A percentile compares a stretch with the other conserved stretches of the same genome.
These are phyloP conservation scores for Pyrenochaeta sp. DNA, from an alignment of 2,329 filamentous ascomycete genomes.

Conservation along the genomic window DNA sequence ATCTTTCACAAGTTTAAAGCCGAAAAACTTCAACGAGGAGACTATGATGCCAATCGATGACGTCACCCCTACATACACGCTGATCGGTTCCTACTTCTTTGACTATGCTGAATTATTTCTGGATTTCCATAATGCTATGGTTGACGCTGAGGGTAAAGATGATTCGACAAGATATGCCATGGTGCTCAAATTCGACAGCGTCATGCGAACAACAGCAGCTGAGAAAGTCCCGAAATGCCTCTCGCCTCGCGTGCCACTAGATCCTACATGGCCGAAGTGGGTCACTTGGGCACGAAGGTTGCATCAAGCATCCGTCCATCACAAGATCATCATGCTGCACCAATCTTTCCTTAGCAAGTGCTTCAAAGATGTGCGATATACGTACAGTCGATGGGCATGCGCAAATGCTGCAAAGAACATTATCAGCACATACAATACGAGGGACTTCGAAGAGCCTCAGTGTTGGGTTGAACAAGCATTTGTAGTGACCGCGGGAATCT, in stretches of 20 bases:
- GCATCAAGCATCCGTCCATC: slow-evolving; percentile 50
- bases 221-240: slow-evolving; percentile 49
- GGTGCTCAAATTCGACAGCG: slow-evolving; percentile 52
- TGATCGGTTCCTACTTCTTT: slow-evolving; percentile 35
- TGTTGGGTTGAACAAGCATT: slow-evolving; percentile 54
- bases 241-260: slow-evolving; percentile 38
- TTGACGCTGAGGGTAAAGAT: slow-evolving; percentile 41
- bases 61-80: slow-evolving; percentile 43
- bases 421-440: slow-evolving; percentile 47
- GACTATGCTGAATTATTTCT: slow-evolving; percentile 52
- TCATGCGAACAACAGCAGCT: slow-evolving; percentile 44
- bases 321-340: slow-evolving; percentile 59
- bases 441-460: slow-evolving; percentile 50
- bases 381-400: slow-evolving; percentile 54
- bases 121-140: slow-evolving; percentile 50
- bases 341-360: slow-evolving; percentile 54
- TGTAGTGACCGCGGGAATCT: slow-evolving; percentile 40
- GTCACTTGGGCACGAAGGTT: slow-evolving; percentile 52
- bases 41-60: slow-evolving; percentile 32
- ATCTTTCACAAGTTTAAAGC: slow-evolving; percentile 46
- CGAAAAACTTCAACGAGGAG: slow-evolving; percentile 50
- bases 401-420: slow-evolving; percentile 53
- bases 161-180: slow-evolving; percentile 50
- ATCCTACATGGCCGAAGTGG: slow-evolving; percentile 52
- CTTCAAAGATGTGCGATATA: slow-evolving; percentile 54